Percentiles rank a stretch among this genome's conserved stretches.
These are phyloP conservation scores for Globisporangium radiosum DNA, from an alignment of 352 stramenopile genomes.

Conservation along the genomic window DNA sequence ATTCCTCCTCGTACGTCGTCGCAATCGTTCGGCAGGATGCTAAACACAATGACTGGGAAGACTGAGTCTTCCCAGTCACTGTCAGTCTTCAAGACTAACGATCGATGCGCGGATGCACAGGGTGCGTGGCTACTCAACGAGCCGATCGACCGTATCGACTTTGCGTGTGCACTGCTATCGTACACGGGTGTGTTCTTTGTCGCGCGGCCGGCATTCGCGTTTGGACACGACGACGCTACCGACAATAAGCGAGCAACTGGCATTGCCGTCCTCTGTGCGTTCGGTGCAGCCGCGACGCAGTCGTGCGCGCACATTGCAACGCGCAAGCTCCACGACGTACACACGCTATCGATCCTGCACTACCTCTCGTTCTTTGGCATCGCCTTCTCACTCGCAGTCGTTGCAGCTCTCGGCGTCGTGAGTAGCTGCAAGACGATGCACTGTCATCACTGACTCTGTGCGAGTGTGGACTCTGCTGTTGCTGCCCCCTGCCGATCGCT, in stretches of 20 bases:
- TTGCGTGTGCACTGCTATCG: slow-evolving; percentile 38
- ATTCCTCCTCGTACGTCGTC: slow-evolving; percentile 35
- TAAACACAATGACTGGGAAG: too few relatives aligned
- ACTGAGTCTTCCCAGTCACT: too few relatives aligned
- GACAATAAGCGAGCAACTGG: slow-evolving; percentile 13
- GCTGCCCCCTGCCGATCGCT: too few relatives aligned
- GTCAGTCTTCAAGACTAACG: too few relatives aligned
- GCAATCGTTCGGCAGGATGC: too few relatives aligned
- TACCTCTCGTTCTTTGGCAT: slow-evolving; percentile 36
- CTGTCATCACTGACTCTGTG: neutral
- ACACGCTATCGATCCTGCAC: slow-evolving; percentile 27
- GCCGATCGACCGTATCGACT: slow-evolving; percentile 36
- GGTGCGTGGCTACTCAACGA: slow-evolving; percentile 37
- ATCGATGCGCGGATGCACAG: slow-evolving; percentile 9
- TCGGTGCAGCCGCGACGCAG: slow-evolving; percentile 37
- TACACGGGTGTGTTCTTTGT: slow-evolving; percentile 61
- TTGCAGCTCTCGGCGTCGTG: slow-evolving; percentile 29
- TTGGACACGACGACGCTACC: slow-evolving; percentile 14
- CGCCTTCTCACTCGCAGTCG: slow-evolving; percentile 16
- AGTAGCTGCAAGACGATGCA: neutral
- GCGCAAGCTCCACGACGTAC: slow-evolving; percentile 38
- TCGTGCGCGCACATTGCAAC: slow-evolving; percentile 43
- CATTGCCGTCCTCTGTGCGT: slow-evolving; percentile 28
- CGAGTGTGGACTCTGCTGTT: neutral
- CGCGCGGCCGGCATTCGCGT: slow-evolving; percentile 45